These are phyloP conservation scores for Fusarium sp. DNA, from an alignment of 2,329 filamentous ascomycete genomes.

Conservation along the genomic window DNA sequence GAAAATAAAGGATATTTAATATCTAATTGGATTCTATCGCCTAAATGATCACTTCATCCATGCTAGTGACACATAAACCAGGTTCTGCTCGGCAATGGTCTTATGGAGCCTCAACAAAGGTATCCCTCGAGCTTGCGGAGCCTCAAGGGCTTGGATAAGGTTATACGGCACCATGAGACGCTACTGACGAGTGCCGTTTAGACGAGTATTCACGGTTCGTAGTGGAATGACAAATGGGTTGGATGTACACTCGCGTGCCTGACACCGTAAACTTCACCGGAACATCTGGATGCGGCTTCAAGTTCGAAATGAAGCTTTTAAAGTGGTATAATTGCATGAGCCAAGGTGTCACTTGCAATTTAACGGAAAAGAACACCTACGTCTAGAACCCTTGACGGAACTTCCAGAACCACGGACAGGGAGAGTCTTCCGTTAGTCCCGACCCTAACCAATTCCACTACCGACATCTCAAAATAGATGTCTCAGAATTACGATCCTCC, in stretches of 20 bases:
- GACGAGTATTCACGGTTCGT: too few relatives aligned
- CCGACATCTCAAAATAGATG: background rate
- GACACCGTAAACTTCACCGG: too few relatives aligned
- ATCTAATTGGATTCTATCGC: too few relatives aligned
- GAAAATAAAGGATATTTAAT: background rate
- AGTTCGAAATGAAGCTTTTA: background rate
- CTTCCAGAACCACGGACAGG: background rate
- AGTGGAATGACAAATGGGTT: background rate
- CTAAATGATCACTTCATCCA: accelerated
- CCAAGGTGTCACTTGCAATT: background rate
- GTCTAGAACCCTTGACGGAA: background rate
- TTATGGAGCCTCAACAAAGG: background rate
- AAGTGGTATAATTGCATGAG: background rate
- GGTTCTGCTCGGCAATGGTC: background rate
- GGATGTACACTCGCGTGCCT: too few relatives aligned
- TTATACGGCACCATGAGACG: background rate
- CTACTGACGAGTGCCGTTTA: background rate
- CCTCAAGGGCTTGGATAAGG: background rate
- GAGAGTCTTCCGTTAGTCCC: background rate
- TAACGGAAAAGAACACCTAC: background rate
- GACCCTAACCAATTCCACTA: background rate
- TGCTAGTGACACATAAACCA: background rate
- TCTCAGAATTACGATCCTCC: background rate
- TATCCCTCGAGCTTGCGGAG: background rate
- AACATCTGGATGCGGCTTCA: background rate